Evolutionary conservation across 257 asterid species (phyloP), one percentile per base, ranked within the genome.

Genomic region (Solanum lycopersicoides): DNA sequence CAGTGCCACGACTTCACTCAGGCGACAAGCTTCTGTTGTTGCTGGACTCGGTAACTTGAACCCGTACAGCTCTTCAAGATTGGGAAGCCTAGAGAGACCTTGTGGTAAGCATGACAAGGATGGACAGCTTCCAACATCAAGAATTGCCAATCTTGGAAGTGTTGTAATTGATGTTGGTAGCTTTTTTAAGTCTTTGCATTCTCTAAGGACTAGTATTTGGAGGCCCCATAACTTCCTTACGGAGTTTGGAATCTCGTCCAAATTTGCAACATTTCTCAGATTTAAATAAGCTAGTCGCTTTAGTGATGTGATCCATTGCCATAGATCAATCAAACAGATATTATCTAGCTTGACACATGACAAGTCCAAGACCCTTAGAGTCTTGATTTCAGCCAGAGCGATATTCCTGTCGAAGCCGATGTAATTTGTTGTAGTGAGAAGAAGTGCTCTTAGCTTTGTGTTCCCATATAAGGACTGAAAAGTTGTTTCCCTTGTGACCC

Each of bases 221-320:
- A 88, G 91, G 13, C 89, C 89, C 90, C 88, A 69, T 25, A 90
- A 28, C 56, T 87, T 84, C 30, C 39, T 80, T 28, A 90, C 68
- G 3, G 91, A 77, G 34, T 35, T 25, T 25, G 91, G 91, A 18
- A 88, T 71, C 77, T 77, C 65, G 3, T 3, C 5, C 85, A 90
- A 45, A 13, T 45, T 82, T 4, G 44, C 86, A 50, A 90, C 91
- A 71, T 79, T 47, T 25, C 83, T 4, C 15, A 90, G 90, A 45
- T 88, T 90, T 69, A 90, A 73, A 83, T 87, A 87, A 63, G 86
- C 89, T 68, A 90, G 76, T 20, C 90, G 90, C 39, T 44, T 86
- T 2, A 83, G 91, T 69, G 92, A 86, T 30, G 87, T 84, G 87
- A 90, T 90, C 89, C 91, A 90, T 10, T 77, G 21, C 92, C 92